These are phyloP conservation scores for Trichoderma pleuroti DNA, from an alignment of 2,329 filamentous ascomycete genomes.

Conservation along the genomic window DNA sequence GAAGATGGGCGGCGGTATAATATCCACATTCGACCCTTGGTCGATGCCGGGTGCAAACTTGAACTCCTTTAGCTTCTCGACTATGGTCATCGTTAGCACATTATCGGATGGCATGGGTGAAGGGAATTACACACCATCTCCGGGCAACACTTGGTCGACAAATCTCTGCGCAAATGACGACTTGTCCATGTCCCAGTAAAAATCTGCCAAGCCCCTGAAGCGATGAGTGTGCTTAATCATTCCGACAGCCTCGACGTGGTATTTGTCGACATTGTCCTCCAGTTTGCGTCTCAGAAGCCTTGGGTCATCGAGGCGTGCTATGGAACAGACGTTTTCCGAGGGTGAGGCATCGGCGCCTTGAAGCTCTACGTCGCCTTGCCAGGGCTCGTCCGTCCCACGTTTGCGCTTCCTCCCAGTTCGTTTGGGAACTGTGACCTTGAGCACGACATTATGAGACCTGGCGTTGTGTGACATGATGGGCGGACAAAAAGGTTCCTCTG, in stretches of 20 bases:
- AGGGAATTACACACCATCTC: slow-evolving; percentile 54
- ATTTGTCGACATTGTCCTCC: slow-evolving; percentile 65
- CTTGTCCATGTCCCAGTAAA: slow-evolving; percentile 70
- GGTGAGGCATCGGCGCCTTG: slow-evolving; percentile 24
- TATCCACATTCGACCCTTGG: slow-evolving; percentile 57
- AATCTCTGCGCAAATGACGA: slow-evolving; percentile 70
- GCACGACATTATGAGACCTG: slow-evolving; percentile 74
- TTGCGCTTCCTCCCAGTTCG: slow-evolving; percentile 84
- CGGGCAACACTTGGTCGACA: slow-evolving; percentile 65
- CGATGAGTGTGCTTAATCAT: slow-evolving; percentile 76
- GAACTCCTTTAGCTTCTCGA: slow-evolving; percentile 57
- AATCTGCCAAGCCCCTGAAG: slow-evolving; percentile 84
- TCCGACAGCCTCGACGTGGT: slow-evolving; percentile 67
- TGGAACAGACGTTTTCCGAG: slow-evolving; percentile 36
- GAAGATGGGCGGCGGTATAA: slow-evolving; percentile 77
- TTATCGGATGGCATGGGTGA: background rate
- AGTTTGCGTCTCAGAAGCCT: slow-evolving; percentile 58
- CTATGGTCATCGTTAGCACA: slow-evolving; percentile 29
- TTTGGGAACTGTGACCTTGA: slow-evolving; percentile 84
- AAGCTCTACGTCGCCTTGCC: slow-evolving; percentile 43
- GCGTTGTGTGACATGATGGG: slow-evolving; percentile 74
- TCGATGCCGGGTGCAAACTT: slow-evolving; percentile 62
- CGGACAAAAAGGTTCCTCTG: slow-evolving; percentile 73
- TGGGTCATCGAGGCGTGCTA: slow-evolving; percentile 51
- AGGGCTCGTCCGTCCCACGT: slow-evolving; percentile 68